phyloP scores from a whole-genome alignment of 495 filamentous ascomycete genomes.

The Aspergillus egyptiacus region DNA sequence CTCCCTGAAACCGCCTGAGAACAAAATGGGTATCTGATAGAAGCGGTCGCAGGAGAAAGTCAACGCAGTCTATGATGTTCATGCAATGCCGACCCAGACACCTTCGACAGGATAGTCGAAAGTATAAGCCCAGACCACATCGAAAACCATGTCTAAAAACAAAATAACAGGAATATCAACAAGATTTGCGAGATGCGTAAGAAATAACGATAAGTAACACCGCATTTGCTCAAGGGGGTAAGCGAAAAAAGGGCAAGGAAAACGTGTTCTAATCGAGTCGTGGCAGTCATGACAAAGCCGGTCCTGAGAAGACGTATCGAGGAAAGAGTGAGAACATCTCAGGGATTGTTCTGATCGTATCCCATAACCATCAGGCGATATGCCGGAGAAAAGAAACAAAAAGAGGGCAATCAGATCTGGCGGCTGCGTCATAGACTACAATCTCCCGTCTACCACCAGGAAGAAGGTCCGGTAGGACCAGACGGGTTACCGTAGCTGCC shows the following conservation, averaged over 20 bases:
- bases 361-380: conserved; percentile 27
- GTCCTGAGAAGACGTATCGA: conserved; percentile 38
- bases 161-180: conserved; percentile 24
- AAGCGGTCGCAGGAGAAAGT: conserved; percentile 49
- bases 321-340: conserved; percentile 40
- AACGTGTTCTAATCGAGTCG: conserved; percentile 34
- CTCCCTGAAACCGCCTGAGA: conserved; percentile 37
- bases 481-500: conserved; percentile 76
- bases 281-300: conserved; percentile 49
- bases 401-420: conserved; percentile 40
- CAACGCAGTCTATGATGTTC: conserved; percentile 80
- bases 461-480: conserved; percentile 72
- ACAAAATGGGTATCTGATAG: conserved; percentile 55
- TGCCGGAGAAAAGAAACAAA: conserved; percentile 30
- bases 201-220: conserved; percentile 20
- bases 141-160: conserved; percentile 40
- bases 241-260: conserved; percentile 19
- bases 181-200: conserved; percentile 25
- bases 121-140: conserved; percentile 42
- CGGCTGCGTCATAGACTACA: conserved; percentile 45
- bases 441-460: conserved; percentile 81
- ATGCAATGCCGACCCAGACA: conserved; percentile 49
- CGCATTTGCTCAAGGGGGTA: conserved; percentile 25
- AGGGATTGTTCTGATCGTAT: conserved; percentile 46
- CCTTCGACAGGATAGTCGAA: conserved; percentile 35